These are phyloP conservation scores for Chlorella ohadii DNA, from an alignment of 139 green algal genomes.

Conservation along the genomic window DNA sequence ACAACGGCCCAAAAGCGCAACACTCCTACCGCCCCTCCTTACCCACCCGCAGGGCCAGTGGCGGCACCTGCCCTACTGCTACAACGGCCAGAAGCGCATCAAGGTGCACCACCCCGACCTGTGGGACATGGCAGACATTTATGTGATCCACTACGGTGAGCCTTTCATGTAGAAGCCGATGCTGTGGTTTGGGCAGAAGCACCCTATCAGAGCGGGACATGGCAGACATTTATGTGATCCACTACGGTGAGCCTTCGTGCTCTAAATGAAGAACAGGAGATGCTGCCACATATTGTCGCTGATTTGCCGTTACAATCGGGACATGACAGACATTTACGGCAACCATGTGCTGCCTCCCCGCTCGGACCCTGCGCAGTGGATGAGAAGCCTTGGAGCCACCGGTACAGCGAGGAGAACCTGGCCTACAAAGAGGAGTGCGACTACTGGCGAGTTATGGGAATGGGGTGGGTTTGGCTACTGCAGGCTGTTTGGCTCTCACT, in stretches of 20 bases:
- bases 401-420: constrained; percentile 40
- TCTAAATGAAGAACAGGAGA: no score
- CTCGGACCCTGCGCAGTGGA: background rate
- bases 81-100: constrained; percentile 48
- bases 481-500: no score
- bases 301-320: no score
- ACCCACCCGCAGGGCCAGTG: constrained; percentile 33
- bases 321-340: no score
- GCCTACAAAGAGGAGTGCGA: constrained; percentile 34
- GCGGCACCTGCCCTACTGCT: constrained; percentile 20
- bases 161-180: no score
- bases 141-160: constrained; percentile 31
- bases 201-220: no score
- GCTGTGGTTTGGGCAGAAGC: no score
- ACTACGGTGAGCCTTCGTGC: constrained; percentile 30
- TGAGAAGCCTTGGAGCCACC: constrained; percentile 43
- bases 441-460: background rate
- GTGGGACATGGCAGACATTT: constrained; percentile 25
- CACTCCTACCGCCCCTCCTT: no score
- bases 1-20: no score
- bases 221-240: constrained; percentile 18
- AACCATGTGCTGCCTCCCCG: no score
- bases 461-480: no score
- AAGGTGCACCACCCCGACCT: constrained; percentile 39
- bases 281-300: no score